Percentiles rank a stretch among this genome's conserved stretches.
Evolutionary conservation across 2,329 filamentous ascomycete species (phyloP).

Genomic region (Hymenotorrendiella dingleyae): DNA sequence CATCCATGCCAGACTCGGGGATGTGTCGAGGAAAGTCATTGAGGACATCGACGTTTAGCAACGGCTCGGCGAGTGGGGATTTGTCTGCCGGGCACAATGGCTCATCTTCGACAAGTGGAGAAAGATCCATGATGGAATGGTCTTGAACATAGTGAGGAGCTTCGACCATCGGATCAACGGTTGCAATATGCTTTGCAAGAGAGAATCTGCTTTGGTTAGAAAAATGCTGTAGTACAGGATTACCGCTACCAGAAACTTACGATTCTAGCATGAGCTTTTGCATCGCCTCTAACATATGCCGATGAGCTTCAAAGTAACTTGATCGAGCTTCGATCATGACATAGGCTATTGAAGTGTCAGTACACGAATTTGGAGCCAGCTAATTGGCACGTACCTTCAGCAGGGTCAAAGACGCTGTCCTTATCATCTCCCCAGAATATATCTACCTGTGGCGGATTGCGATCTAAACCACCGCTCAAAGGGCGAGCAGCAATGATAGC

Average conservation of each 20-base stretch:
- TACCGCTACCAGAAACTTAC: conserved; percentile 33
- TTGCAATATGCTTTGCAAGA: conserved; percentile 56
- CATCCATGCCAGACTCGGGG: conserved; percentile 51
- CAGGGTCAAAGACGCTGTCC: conserved; percentile 63
- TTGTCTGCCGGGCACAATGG: too few species aligned
- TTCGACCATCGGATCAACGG: conserved; percentile 38
- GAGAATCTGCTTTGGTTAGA: conserved; percentile 50
- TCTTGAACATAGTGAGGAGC: conserved; percentile 47
- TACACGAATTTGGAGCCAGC: neutral
- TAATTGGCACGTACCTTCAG: conserved; percentile 46
- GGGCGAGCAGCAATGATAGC: conserved; percentile 68
- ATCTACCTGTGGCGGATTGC: conserved; percentile 67
- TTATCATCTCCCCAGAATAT: conserved; percentile 60
- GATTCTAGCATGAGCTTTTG: conserved; percentile 42
- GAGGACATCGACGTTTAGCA: conserved; percentile 47
- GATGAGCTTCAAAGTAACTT: conserved; percentile 72
- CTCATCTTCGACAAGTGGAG: conserved; percentile 39
- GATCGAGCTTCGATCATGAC: conserved; percentile 72
- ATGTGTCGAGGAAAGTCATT: conserved; percentile 46
- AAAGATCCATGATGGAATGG: conserved; percentile 45
- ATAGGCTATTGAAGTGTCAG: conserved; percentile 19
- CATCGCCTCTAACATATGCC: conserved; percentile 67
- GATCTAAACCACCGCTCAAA: conserved; percentile 51
- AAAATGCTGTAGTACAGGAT: conserved; percentile 58
- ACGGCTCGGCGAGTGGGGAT: conserved; percentile 31